Base-by-base conservation (phyloP, 805 yeast species). In the Metschnikowia peoriensis region DNA sequence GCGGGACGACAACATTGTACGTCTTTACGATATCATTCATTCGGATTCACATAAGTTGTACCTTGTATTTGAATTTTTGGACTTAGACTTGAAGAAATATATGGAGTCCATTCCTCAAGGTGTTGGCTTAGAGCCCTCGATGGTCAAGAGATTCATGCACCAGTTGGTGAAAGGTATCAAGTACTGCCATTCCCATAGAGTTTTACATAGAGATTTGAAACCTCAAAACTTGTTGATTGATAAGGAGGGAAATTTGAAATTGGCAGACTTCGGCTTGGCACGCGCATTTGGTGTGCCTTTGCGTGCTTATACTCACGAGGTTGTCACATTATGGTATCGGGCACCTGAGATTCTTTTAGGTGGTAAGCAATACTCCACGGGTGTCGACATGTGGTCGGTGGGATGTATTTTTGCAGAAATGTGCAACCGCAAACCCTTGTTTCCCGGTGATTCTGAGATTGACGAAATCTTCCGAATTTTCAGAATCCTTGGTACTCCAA, bases 321-420 rank as follows among this genome's bases (percentile, higher is more conserved):
- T 94, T 44, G 99, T 94, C 46, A 94, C 99, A 0, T 75, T 94
- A 61, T 94, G 99, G 99, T 94, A 94, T 69, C 79, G 99, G 60
- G 90, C 97, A 0, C 99, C 99, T 4, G 99, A 94, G 71, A 89
- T 94, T 51, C 75, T 94, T 55, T 80, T 94, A 58, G 99, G 99
- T 12, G 97, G 97, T 3, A 89, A 96, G 61, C 97, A 94, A 65
- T 94, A 94, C 70, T 89, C 97, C 37, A 94, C 98, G 0, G 97
- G 98, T 16, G 97, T 94, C 48, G 99, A 94, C 69, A 91, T 94
- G 88, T 94, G 99, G 99, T 89, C 97, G 10, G 88, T 93, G 55
- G 99, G 99, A 14, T 92, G 97, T 67, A 94, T 94, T 45, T 88
- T 94, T 69, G 99, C 97, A 7, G 99, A 94, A 68, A 92, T 94